Evolutionary conservation across 352 stramenopile species (phyloP).

Genomic region (Phytophthora quininea): DNA sequence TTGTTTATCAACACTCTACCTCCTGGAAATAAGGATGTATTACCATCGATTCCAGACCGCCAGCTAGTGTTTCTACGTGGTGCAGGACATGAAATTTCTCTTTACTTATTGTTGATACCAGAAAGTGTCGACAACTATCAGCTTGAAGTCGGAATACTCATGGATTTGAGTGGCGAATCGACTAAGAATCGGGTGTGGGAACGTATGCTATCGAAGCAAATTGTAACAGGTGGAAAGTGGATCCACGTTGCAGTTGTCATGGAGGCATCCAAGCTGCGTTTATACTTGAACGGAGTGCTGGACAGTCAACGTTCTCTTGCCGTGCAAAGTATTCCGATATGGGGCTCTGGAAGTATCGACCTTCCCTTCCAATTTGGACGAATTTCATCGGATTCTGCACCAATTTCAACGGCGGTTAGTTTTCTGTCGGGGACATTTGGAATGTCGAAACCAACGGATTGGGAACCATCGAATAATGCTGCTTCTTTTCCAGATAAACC

Average conservation of each 20-base stretch:
- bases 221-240: constrained; percentile 74
- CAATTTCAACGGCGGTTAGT: constrained; percentile 12
- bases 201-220: constrained; percentile 77
- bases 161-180: constrained; percentile 21
- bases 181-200: constrained; percentile 47
- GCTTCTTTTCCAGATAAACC: too few species aligned
- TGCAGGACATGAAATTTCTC: constrained; percentile 57
- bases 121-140: constrained; percentile 55
- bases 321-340: constrained; percentile 32
- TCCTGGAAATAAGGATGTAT: too few species aligned
- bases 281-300: constrained; percentile 91
- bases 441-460: constrained; percentile 12
- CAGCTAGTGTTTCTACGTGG: constrained; percentile 82
- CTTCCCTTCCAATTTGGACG: constrained; percentile 66
- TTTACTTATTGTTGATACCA: constrained; percentile 60
- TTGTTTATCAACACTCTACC: constrained; percentile 55
- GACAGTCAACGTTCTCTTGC: constrained; percentile 82
- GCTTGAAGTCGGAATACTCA: constrained; percentile 66
- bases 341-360: constrained; percentile 39
- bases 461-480: constrained; percentile 15
- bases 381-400: constrained; percentile 11
- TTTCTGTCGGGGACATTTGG: constrained; percentile 33
- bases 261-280: constrained; percentile 84
- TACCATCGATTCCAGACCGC: constrained; percentile 16
- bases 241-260: constrained; percentile 86